Percentiles rank a stretch among this genome's conserved stretches.
phyloP scores from a whole-genome alignment of 2,329 filamentous ascomycete species.

The Paraphoma sp. region DNA sequence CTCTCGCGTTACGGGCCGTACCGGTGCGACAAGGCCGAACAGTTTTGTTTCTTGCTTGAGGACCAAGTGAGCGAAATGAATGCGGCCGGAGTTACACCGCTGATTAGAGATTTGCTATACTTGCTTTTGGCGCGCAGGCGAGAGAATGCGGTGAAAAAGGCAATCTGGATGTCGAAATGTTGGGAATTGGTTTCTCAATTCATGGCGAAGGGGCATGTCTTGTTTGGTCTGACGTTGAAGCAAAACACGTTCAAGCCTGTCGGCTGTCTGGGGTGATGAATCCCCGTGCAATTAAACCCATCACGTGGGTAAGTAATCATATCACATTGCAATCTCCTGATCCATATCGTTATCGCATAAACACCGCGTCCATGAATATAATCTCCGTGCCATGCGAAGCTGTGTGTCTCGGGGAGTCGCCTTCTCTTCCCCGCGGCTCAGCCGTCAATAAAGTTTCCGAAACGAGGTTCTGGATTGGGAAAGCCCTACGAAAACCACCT shows the following conservation, averaged over 20 bases:
- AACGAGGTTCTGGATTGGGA: constrained; percentile 4
- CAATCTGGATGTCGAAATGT: background rate
- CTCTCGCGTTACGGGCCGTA: constrained; percentile 2
- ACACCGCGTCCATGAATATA: background rate
- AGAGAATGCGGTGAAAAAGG: background rate
- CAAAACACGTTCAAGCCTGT: no score
- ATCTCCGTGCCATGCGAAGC: background rate
- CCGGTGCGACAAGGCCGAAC: background rate
- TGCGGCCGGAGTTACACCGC: background rate
- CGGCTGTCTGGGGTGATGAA: no score
- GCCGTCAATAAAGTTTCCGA: constrained; percentile 14
- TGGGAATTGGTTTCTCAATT: background rate
- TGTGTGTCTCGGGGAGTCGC: constrained; percentile 1
- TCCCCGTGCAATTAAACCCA: background rate
- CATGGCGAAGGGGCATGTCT: background rate
- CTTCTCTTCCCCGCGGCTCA: background rate
- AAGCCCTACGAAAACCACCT: constrained; percentile 1
- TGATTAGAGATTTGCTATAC: background rate
- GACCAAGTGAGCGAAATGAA: no score
- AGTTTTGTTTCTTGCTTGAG: background rate
- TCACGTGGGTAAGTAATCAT: background rate
- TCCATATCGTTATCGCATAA: background rate
- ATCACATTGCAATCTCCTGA: background rate
- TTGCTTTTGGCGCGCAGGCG: background rate
- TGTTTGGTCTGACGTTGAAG: no score